Base-by-base conservation (phyloP, 805 yeast genomes). In the Ogataea trehaloabstinens region DNA sequence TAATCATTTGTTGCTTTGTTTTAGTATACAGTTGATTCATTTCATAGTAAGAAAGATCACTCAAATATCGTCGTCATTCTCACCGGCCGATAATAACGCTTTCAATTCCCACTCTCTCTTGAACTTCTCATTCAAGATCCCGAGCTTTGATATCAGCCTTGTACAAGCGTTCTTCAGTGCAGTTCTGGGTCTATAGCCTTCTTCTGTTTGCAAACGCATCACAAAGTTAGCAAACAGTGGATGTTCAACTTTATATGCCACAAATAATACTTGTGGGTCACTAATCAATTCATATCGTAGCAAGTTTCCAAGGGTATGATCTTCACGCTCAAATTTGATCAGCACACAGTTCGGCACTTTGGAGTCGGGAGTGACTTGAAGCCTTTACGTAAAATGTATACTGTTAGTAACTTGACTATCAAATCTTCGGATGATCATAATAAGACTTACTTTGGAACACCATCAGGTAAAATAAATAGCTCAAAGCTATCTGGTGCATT, bases 401-500 rank as follows among this genome's bases (percentile, higher is more conserved):
- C n/a, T 17, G 44, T 41, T 39, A 32, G 41, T 34, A 18, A 17
- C 12, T 8, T 10, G 12, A 22, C 25, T 8, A 8, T 22, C 25
- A 10, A 10, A 12, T 22, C 25, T 10, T n/a, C n/a, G n/a, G n/a
- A n/a, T n/a, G 11, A 22, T 8, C 25, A 22, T 12, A 12, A 8
- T 6, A 19, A 18, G 13, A 73, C 86, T 24, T 71, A 82, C 86
- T 93, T 93, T 37, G 91, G 85, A 38, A 87, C 95, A 38, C 99
- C 98, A 63, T 93, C 99, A n/a, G 97, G 98, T 53, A 93, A 74
- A 53, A 93, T 78, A 61, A 93, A 93, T 28, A 93, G 78, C 72
- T 93, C 99, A 63, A 91, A 93, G 74, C 99, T 83, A 70, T 93
- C 99, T 66, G 99, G 99, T 57, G 98, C 98, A 69, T 93, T 93